A percentile compares a stretch with the other conserved stretches of the same genome.
These are phyloP conservation scores for Pestalotiopsis sp. DNA, from an alignment of 2,329 filamentous ascomycete genomes.

Conservation along the genomic window DNA sequence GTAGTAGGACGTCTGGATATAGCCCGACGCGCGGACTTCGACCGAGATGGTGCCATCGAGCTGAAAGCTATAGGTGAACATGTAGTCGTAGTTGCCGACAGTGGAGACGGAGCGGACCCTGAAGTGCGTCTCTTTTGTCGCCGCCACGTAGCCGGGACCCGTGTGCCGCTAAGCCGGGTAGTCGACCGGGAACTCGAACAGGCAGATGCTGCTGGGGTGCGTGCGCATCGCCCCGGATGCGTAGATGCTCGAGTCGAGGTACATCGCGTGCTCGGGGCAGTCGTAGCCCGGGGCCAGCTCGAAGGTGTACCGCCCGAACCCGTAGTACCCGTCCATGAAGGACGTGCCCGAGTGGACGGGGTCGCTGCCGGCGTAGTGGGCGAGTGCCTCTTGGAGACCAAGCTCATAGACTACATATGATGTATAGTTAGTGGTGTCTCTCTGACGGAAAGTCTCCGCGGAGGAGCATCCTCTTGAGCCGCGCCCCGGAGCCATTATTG, in stretches of 20 bases:
- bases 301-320: conserved; percentile 47
- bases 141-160: conserved; percentile 37
- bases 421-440: not conserved
- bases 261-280: conserved; percentile 52
- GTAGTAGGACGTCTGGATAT: conserved; percentile 52
- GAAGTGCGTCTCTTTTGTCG: conserved; percentile 47
- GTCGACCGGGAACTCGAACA: conserved; percentile 54
- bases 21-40: conserved; percentile 54
- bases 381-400: conserved; percentile 55
- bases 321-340: conserved; percentile 50
- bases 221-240: conserved; percentile 43
- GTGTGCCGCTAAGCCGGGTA: conserved; percentile 52
- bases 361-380: conserved; percentile 52
- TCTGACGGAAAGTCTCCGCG: not conserved
- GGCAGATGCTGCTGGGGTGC: conserved; percentile 53
- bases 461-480: no score
- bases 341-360: conserved; percentile 45
- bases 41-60: conserved; percentile 49
- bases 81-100: conserved; percentile 45
- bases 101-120: conserved; percentile 40
- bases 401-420: conserved; percentile 52
- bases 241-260: conserved; percentile 49
- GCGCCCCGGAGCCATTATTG: not conserved
- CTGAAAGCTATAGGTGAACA: conserved; percentile 43
- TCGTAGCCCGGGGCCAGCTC: conserved; percentile 51